Evolutionary conservation across 1,284 basidiomycete species (phyloP).

Genomic region (Malassezia sympodialis): DNA sequence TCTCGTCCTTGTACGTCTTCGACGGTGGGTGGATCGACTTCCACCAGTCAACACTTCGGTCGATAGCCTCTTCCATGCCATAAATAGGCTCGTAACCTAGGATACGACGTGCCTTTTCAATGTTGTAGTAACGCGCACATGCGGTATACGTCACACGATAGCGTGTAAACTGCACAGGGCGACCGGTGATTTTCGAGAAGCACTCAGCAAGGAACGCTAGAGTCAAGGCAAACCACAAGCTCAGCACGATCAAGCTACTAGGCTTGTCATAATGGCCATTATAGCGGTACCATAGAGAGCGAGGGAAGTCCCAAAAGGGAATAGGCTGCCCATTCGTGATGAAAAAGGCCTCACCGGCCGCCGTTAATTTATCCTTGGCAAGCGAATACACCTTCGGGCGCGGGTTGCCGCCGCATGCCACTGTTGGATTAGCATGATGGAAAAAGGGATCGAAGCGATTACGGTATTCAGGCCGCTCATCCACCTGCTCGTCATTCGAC

Average conservation of each 20-base stretch:
- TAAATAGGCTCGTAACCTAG: slow-evolving; percentile 87
- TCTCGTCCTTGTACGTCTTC: not conserved
- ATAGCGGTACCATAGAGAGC: slow-evolving; percentile 64
- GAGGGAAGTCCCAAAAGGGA: slow-evolving; percentile 90
- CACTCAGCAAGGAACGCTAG: slow-evolving; percentile 56
- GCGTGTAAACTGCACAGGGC: slow-evolving; percentile 77
- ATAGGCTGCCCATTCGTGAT: slow-evolving; percentile 94
- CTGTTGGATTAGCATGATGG: slow-evolving; percentile 35
- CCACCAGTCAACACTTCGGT: slow-evolving; percentile 57
- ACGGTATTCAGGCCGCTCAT: slow-evolving; percentile 58
- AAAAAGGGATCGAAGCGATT: slow-evolving; percentile 58
- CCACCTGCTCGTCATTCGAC: slow-evolving; percentile 13
- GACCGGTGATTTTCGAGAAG: slow-evolving; percentile 65
- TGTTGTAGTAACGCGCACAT: slow-evolving; percentile 73
- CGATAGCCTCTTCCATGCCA: slow-evolving; percentile 76
- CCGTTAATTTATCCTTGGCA: slow-evolving; percentile 55
- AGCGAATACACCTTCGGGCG: slow-evolving; percentile 34
- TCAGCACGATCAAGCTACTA: slow-evolving; percentile 29
- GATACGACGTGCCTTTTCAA: slow-evolving; percentile 82
- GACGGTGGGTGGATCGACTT: slow-evolving; percentile 7
- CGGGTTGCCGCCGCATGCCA: slow-evolving; percentile 30
- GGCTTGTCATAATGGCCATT: slow-evolving; percentile 27
- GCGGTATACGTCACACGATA: slow-evolving; percentile 66
- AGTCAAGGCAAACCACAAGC: slow-evolving; percentile 26
- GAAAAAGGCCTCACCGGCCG: slow-evolving; percentile 90